Base-by-base conservation (phyloP, 1,284 basidiomycete genomes). In the Peniophora sp. region DNA sequence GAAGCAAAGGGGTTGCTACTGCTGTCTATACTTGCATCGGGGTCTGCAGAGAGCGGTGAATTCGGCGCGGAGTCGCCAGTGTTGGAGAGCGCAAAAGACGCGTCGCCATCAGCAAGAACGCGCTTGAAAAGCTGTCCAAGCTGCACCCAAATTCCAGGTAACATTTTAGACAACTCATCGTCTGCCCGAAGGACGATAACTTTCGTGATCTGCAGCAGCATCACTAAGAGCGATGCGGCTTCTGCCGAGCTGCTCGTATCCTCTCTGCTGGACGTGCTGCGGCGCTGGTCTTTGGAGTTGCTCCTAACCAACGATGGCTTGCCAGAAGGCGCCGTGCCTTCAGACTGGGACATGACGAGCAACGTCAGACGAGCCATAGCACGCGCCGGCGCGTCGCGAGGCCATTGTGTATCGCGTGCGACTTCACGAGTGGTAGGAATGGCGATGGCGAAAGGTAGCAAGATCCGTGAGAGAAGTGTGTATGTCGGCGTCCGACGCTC, bases 191-290 rank as follows among this genome's bases (percentile, higher is more conserved):
- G 66, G 14, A 83, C 58, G 53, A 89, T 75, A 36, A 82, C 66
- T 63, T 91, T 91, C 58, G 91, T 65, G 17, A 85, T 74, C 61
- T 90, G 87, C 8, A 90, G 59, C 0, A 78, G 74, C 1, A 81
- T 69, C 34, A 79, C 67, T 24, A 83, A 69, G 1, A 70, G 71
- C 39, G 77, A 72, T 1, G 78, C 65, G 10, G 71, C 68, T 38
- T 70, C 66, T 38, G 55, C 46, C 20, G 56, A 50, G n/a, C 45
- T 12, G 3, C 46, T 52, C 11, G 61, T 53, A n/a, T 59, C 20
- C 38, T 38, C 44, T n/a, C 49, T 23, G 27, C 27, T 38, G n/a
- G 19, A 23, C 34, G 32, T 17, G 19, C 36, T 46, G 12, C 24
- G 56, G 36, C 61, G 59, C 46, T 66, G 71, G 50, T 74, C 71